phyloP scores from a whole-genome alignment of 768 basidiomycete species.

The Mrakia frigida region DNA sequence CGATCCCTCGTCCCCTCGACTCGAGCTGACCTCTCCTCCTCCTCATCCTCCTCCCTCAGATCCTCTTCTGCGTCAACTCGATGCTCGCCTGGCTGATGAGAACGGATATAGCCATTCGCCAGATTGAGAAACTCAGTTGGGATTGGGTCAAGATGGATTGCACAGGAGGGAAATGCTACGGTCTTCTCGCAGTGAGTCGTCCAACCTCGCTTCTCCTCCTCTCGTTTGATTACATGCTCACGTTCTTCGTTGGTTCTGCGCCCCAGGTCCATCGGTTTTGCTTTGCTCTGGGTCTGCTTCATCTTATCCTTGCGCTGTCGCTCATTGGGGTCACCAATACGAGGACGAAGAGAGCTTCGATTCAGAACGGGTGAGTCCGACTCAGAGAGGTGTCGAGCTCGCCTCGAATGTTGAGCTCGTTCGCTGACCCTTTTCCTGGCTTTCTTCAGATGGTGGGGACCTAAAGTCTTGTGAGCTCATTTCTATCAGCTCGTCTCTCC shows the following conservation, averaged over 20 bases:
- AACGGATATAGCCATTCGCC: constrained; percentile 75
- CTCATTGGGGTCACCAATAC: constrained; percentile 87
- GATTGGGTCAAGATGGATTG: constrained; percentile 99
- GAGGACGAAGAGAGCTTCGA: constrained; percentile 81
- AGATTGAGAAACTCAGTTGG: constrained; percentile 85
- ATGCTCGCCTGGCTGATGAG: constrained; percentile 97
- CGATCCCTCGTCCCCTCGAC: constrained; percentile 1
- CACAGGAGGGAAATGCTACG: constrained; percentile 86
- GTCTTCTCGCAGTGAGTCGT: constrained; percentile 76
- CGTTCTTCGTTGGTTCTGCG: too few species aligned
- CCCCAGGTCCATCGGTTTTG: constrained; percentile 90
- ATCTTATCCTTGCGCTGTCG: constrained; percentile 68
- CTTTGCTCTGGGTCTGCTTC: constrained; percentile 86
- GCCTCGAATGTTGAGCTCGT: not conserved
- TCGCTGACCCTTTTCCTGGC: not conserved
- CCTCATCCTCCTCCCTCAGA: constrained; percentile 48
- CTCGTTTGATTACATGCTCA: not conserved
- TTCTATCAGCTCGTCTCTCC: too few species aligned
- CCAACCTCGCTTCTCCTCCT: not conserved
- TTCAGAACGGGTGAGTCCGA: constrained; percentile 82
- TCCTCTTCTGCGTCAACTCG: constrained; percentile 92
- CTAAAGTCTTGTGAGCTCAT: constrained; percentile 51
- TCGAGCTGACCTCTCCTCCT: not conserved
- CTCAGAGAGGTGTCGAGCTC: not conserved
- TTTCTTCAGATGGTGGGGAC: constrained; percentile 86